Evolutionary conservation across 2,329 filamentous ascomycete genomes (phyloP), one percentile per base, ranked within the genome.

Genomic region (Diaporthe ampelina): DNA sequence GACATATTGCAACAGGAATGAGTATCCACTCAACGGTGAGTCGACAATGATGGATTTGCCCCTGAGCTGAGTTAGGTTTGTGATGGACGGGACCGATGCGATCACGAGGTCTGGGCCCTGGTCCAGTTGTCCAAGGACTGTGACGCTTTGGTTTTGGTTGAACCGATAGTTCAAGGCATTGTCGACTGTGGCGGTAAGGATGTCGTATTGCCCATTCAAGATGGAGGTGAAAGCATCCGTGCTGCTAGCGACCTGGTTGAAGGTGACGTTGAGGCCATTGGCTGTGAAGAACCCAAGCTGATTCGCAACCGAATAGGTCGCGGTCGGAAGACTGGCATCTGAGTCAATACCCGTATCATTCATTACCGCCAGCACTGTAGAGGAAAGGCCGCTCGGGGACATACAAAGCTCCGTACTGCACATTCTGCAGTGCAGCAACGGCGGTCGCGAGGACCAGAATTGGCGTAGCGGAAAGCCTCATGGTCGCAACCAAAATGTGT

Each of bases 81-180:
- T 81, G 32, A 82, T 82, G 58, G 65, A 74, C 6, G 78, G 76
- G 13, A 79, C 70, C 10, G 78, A 77, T 2, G 79, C 81, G 65
- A 82, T 73, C 11, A 80, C 79, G 15, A 82, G 75, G 73, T 81
- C 81, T 17, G 80, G 79, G 32, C 81, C 80, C 40, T 78, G 76
- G 75, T 82, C 81, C 21, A 82, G 72, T 65, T 81, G 80, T 19
- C 80, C 80, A 3, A 80, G 73, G 15, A 82, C 79, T 8, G 81
- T 81, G 10, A 82, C 57, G 32, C 70, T 76, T 69, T 78, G 52
- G 26, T 78, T 75, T 29, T 77, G 78, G 65, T 81, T 82, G 59
- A 81, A 79, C 15, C 79, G 76, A 37, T 79, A 77, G 65, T 81
- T 81, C 45, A 81, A 77, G 6, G 77, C 77, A 70, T 81, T 81